These are phyloP conservation scores for Neurospora sp. DNA, from an alignment of 2,329 filamentous ascomycete genomes.

Conservation along the genomic window DNA sequence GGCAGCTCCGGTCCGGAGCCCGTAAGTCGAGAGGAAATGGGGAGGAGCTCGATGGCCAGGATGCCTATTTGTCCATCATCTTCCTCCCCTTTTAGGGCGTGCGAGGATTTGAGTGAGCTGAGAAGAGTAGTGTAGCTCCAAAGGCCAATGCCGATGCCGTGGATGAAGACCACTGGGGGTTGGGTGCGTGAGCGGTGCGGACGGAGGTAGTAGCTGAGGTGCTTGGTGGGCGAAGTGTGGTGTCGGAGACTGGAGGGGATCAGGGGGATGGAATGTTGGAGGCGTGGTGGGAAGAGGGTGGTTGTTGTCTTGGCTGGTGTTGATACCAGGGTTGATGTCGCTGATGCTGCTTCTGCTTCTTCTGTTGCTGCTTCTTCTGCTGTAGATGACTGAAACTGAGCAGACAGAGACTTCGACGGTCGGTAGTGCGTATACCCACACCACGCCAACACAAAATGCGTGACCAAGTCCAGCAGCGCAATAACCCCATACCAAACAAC, in stretches of 20 bases:
- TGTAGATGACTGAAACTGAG: slow-evolving; percentile 8
- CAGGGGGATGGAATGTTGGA: slow-evolving; percentile 28
- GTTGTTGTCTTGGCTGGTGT: slow-evolving; percentile 15
- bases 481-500: slow-evolving; percentile 55
- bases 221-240: slow-evolving; percentile 34
- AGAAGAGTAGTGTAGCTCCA: slow-evolving; percentile 53
- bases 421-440: slow-evolving; percentile 44
- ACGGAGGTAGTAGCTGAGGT: slow-evolving; percentile 56
- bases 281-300: slow-evolving; percentile 48
- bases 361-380: slow-evolving; percentile 11
- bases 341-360: no score
- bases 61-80: slow-evolving; percentile 45
- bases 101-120: slow-evolving; percentile 33
- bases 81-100: slow-evolving; percentile 9
- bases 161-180: slow-evolving; percentile 56
- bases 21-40: slow-evolving; percentile 55
- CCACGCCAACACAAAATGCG: slow-evolving; percentile 34
- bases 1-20: slow-evolving; percentile 33
- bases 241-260: slow-evolving; percentile 25
- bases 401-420: slow-evolving; percentile 17
- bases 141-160: slow-evolving; percentile 62
- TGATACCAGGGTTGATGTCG: background rate
- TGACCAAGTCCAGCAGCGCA: slow-evolving; percentile 43
- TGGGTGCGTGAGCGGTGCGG: slow-evolving; percentile 48
- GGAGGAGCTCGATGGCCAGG: slow-evolving; percentile 56